A percentile compares a stretch with the other conserved stretches of the same genome.
Evolutionary conservation across 352 stramenopile genomes (phyloP).

Genomic region (Hyaloperonospora arabidopsidis): DNA sequence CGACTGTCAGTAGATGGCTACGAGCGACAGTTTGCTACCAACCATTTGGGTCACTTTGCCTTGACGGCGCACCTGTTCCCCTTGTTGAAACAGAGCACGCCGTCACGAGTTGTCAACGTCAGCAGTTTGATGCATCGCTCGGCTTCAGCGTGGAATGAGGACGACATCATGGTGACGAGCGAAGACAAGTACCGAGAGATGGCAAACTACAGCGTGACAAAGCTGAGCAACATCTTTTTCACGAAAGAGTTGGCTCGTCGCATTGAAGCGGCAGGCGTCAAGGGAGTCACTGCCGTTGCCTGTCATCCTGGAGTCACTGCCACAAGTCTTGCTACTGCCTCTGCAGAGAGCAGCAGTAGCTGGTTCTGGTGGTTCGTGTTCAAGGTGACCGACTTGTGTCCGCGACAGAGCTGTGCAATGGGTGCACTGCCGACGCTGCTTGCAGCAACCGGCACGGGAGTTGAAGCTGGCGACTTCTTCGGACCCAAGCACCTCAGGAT

Average conservation of each 20-base stretch:
- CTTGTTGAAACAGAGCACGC: not conserved
- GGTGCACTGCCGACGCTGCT: constrained; percentile 41
- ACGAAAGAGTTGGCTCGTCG: constrained; percentile 36
- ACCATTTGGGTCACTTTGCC: constrained; percentile 28
- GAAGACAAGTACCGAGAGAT: not conserved
- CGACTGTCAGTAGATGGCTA: constrained; percentile 19
- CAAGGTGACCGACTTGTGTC: not conserved
- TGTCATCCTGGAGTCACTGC: constrained; percentile 35
- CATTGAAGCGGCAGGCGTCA: constrained; percentile 14
- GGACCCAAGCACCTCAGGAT: constrained; percentile 21
- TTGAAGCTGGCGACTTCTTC: constrained; percentile 37
- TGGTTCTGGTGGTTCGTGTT: not conserved
- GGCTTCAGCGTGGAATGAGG: not conserved
- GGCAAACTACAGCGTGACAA: constrained; percentile 35
- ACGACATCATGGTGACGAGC: not conserved
- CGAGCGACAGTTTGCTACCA: constrained; percentile 26
- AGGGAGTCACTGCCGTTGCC: constrained; percentile 19
- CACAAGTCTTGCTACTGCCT: constrained; percentile 4
- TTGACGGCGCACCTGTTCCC: constrained; percentile 21
- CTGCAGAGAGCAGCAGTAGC: not conserved
- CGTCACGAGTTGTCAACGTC: constrained; percentile 16
- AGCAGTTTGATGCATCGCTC: constrained; percentile 34
- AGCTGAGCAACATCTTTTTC: constrained; percentile 53
- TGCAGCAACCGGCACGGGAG: constrained; percentile 23
- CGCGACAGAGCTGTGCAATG: not conserved